Evolutionary conservation across 192 early-diverging fungal species (phyloP).

Genomic region (Radiomyces spectabilis): DNA sequence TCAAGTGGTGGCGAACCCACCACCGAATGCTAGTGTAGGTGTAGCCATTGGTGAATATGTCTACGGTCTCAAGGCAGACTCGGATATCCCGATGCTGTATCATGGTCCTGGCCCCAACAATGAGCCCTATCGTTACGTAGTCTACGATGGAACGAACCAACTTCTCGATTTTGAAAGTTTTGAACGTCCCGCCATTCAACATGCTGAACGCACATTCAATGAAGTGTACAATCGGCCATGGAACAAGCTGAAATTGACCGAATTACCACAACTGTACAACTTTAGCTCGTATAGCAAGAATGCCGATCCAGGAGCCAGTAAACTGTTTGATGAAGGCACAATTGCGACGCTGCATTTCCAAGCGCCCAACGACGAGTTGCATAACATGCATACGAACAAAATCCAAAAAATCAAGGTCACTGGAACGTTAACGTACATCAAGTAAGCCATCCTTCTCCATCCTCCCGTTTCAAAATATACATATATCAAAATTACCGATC

Average conservation of each 20-base stretch:
- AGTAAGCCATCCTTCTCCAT: too few species aligned
- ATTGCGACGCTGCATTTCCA: conserved; percentile 29
- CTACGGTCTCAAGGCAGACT: neutral
- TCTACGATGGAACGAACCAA: neutral
- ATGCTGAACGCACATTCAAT: conserved; percentile 3
- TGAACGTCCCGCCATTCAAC: conserved; percentile 8
- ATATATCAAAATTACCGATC: too few species aligned
- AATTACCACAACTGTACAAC: conserved; percentile 4
- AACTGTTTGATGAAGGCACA: conserved; percentile 27
- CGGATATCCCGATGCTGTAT: conserved; percentile 4
- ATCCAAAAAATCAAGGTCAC: neutral
- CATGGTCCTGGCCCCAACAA: neutral
- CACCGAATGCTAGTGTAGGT: neutral
- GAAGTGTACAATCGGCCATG: conserved; percentile 17
- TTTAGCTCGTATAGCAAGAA: neutral
- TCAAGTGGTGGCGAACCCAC: neutral
- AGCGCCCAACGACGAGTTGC: conserved; percentile 14
- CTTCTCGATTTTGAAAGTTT: conserved; percentile 11
- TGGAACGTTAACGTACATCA: conserved; percentile 10
- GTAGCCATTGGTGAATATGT: conserved; percentile 5
- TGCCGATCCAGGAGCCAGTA: conserved; percentile 11
- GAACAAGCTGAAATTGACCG: conserved; percentile 7
- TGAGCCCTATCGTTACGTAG: conserved; percentile 5
- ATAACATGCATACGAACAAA: conserved; percentile 12
- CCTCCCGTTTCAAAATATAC: too few species aligned